phyloP scores from a whole-genome alignment of 2,329 filamentous ascomycete genomes.

The Aspergillus niger region DNA sequence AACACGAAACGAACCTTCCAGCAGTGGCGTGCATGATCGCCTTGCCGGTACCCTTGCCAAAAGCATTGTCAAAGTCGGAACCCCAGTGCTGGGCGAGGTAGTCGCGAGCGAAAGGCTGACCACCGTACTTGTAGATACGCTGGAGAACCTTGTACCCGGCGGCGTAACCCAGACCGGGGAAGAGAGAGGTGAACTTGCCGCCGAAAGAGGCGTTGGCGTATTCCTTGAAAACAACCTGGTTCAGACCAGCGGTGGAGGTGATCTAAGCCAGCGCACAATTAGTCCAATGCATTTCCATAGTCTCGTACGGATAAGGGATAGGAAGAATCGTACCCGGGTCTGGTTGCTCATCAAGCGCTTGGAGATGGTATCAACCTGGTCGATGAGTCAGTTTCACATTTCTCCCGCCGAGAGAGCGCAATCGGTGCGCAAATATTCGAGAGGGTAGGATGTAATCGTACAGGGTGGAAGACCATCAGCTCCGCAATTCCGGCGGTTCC shows the following conservation, averaged over 20 bases:
- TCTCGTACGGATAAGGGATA: not conserved
- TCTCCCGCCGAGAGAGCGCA: not conserved
- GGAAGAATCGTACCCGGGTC: conserved; percentile 59
- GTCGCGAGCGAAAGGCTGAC: conserved; percentile 92
- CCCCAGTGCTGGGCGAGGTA: conserved; percentile 80
- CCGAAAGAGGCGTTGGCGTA: conserved; percentile 70
- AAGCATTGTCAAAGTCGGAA: conserved; percentile 79
- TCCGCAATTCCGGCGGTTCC: conserved; percentile 92
- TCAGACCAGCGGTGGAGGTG: conserved; percentile 65
- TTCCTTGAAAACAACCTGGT: conserved; percentile 91
- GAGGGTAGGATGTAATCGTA: conserved; percentile 46
- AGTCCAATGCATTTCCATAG: not conserved
- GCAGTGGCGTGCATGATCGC: conserved; percentile 97
- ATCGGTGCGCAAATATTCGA: too few relatives aligned
- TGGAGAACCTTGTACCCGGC: conserved; percentile 97
- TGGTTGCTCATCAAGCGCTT: conserved; percentile 99
- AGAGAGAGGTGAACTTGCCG: conserved; percentile 89
- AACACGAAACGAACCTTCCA: conserved; percentile 65
- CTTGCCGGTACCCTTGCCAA: conserved; percentile 97
- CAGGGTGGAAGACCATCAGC: conserved; percentile 88
- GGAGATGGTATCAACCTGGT: conserved; percentile 91
- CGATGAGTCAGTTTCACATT: conserved; percentile 24
- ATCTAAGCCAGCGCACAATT: conserved; percentile 50
- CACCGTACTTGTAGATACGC: conserved; percentile 98
- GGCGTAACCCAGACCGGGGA: conserved; percentile 95